Base-by-base conservation (phyloP, 176 grass and related monocot genomes). In the Juncus effusus region DNA sequence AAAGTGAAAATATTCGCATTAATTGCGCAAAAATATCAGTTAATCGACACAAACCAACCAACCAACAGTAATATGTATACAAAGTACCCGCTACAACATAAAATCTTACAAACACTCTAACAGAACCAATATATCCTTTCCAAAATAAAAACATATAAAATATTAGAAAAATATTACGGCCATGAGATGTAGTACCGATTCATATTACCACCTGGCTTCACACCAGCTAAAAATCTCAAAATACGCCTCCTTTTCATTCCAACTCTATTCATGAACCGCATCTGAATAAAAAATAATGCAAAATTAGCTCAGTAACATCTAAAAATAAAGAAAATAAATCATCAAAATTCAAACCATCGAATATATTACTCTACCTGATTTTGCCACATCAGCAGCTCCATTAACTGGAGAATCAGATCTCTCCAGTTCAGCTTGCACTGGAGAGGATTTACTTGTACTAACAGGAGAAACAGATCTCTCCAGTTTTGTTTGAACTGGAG, bases 391-490 rank as follows among this genome's bases (percentile, higher is more conserved):
- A 2, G 15, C 56, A n/a, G 51, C 15, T 55, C 14, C 37, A 71
- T 16, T 40, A 71, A 51, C 65, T 39, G 74, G 59, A 15, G 73
- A 78, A n/a, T 68, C 84, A 75, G 76, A 77, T 77, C 77, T 69
- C 38, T 74, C 70, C 35, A 59, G 64, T 58, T 77, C 74, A 72
- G 41, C 61, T 53, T 74, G 57, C 36, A 59, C 35, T 35, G 56
- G 68, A 59, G 55, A 28, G 7, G 13, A 45, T 3, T 56, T 49
- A 84, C 54, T 74, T 44, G 61, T 63, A 66, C 67, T 42, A 15
- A 55, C 70, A 42, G 40, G 7, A 39, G 54, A 68, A 69, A 39
- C 16, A 44, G 76, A 82, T 28, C 19, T 28, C 62, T 89, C 81
- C 74, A 38, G 38, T 37, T 64, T 72, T n/a, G 36, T 65, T 79